A percentile compares a stretch with the other conserved stretches of the same genome.
phyloP scores from a whole-genome alignment of 2,329 filamentous ascomycete genomes.

The Colletotrichum sp. region DNA sequence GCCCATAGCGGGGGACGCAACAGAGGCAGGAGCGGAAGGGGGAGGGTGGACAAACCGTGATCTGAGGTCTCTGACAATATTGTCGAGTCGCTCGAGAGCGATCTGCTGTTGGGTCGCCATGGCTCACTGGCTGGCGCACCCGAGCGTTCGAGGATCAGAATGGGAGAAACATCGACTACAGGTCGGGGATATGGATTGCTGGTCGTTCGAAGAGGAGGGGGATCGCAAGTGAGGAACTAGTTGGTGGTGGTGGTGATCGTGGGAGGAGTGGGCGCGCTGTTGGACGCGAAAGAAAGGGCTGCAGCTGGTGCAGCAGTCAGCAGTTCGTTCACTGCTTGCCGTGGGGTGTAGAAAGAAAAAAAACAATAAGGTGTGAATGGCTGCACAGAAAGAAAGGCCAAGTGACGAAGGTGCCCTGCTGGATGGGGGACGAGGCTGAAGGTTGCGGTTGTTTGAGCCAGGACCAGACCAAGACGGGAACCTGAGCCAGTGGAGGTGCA shows the following conservation, averaged over 20 bases:
- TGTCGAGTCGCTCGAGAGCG: constrained; percentile 61
- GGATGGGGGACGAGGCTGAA: constrained; percentile 4
- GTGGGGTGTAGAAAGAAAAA: not conserved
- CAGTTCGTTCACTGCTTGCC: not conserved
- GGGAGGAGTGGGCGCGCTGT: not conserved
- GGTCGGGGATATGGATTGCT: not conserved
- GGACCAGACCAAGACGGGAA: not conserved
- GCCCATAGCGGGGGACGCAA: not conserved
- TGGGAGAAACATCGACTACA: constrained; percentile 15
- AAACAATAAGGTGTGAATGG: not conserved
- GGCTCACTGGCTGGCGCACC: constrained; percentile 28
- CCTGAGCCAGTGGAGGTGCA: not conserved
- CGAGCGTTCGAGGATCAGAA: constrained; percentile 10
- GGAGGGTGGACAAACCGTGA: constrained; percentile 50
- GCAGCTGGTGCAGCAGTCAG: not conserved
- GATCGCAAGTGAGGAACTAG: not conserved
- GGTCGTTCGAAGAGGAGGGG: not conserved
- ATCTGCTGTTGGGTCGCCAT: constrained; percentile 54
- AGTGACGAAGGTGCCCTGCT: not conserved
- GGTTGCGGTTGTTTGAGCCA: not conserved
- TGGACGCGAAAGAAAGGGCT: not conserved
- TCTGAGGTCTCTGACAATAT: constrained; percentile 59
- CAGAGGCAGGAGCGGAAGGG: not conserved
- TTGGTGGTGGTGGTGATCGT: not conserved
- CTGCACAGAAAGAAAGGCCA: not conserved